A percentile compares a stretch with the other conserved stretches of the same genome.
Evolutionary conservation across 202 grass and related monocot genomes (phyloP).

Genomic region (Elaeis oleifera): DNA sequence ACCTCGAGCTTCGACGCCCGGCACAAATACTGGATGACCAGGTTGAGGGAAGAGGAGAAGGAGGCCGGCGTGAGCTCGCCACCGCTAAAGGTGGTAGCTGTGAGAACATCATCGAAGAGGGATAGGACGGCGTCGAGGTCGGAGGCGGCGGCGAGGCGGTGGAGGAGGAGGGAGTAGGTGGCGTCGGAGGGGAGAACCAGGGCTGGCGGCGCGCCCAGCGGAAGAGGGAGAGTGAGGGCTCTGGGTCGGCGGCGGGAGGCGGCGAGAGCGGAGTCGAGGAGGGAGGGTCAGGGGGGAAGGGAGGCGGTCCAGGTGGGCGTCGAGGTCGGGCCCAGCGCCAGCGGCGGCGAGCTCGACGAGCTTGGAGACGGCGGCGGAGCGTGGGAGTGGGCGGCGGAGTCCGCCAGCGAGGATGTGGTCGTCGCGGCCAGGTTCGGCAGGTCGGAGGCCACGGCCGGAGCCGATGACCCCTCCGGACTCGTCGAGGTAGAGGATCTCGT

Average conservation of each 20-base stretch:
- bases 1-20: conserved; percentile 52
- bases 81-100: conserved; percentile 23
- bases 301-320: conserved; percentile 59
- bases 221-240: conserved; percentile 68
- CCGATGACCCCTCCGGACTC: conserved; percentile 65
- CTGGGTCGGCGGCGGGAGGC: conserved; percentile 59
- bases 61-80: background rate
- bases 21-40: conserved; percentile 44
- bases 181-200: conserved; percentile 67
- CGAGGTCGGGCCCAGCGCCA: conserved; percentile 66
- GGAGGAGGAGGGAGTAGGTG: conserved; percentile 47
- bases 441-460: conserved; percentile 52
- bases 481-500: conserved; percentile 80
- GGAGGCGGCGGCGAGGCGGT: conserved; percentile 38
- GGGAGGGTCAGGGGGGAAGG: conserved; percentile 49
- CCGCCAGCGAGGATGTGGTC: conserved; percentile 64
- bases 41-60: conserved; percentile 59
- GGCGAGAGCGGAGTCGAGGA: conserved; percentile 50
- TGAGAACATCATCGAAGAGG: conserved; percentile 69
- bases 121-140: conserved; percentile 53
- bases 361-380: conserved; percentile 53
- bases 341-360: conserved; percentile 63
- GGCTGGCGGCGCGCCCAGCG: conserved; percentile 59
- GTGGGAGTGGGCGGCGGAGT: conserved; percentile 57
- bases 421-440: conserved; percentile 57